phyloP scores from a whole-genome alignment of 345 rosid genomes.

The Luvunga scandens region DNA sequence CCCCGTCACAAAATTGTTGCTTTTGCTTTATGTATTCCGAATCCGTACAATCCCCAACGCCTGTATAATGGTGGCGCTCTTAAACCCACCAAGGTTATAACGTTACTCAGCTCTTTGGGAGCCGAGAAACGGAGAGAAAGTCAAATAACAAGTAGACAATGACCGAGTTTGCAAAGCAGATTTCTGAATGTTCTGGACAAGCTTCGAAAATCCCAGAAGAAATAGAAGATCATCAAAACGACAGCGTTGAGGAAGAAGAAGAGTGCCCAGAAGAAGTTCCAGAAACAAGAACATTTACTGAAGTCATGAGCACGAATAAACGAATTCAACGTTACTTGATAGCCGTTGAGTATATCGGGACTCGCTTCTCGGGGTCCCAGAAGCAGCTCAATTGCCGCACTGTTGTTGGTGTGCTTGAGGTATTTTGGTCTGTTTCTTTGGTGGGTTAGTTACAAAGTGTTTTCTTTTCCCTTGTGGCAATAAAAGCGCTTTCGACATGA shows the following conservation, averaged over 20 bases:
- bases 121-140: neutral
- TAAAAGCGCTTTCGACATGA: neutral
- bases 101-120: neutral
- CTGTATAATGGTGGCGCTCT: neutral
- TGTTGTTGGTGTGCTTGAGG: constrained; percentile 84
- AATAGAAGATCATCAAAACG: neutral
- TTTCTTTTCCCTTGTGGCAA: too few species aligned
- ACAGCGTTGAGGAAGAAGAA: constrained; percentile 19
- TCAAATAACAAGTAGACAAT: neutral
- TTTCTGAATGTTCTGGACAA: constrained; percentile 16
- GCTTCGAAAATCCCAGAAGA: too few species aligned
- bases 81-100: neutral
- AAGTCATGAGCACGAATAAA: constrained; percentile 48
- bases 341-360: constrained; percentile 84
- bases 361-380: constrained; percentile 87
- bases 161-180: constrained; percentile 37
- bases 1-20: too few species aligned
- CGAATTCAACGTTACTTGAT: constrained; percentile 76
- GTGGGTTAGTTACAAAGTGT: too few species aligned
- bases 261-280: constrained; percentile 3
- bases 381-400: constrained; percentile 70
- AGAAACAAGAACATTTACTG: constrained; percentile 21
- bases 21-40: neutral
- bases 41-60: neutral
- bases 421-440: constrained; percentile 8